Percentiles rank a stretch among this genome's conserved stretches.
These are phyloP conservation scores for Penicillium sp. DNA, from an alignment of 2,329 filamentous ascomycete genomes.

Conservation along the genomic window DNA sequence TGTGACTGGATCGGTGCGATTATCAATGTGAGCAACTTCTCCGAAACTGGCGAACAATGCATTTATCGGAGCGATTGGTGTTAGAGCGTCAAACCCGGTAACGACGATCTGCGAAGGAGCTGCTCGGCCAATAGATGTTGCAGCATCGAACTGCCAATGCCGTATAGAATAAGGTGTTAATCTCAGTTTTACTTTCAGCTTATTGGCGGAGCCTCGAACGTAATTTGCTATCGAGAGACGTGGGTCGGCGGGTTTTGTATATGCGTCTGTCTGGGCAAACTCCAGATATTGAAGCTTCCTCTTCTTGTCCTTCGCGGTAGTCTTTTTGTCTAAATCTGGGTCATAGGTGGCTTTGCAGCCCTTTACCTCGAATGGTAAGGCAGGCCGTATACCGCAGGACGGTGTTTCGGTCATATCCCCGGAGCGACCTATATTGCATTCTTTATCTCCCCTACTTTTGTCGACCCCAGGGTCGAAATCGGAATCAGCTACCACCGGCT, in stretches of 20 bases:
- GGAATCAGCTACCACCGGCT: neutral
- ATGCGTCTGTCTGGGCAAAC: slow-evolving; percentile 52
- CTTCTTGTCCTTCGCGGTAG: slow-evolving; percentile 53
- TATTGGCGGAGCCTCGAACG: slow-evolving; percentile 58
- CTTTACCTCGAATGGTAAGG: slow-evolving; percentile 45
- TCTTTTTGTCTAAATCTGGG: slow-evolving; percentile 58
- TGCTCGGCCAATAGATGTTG: slow-evolving; percentile 80
- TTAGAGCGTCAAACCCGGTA: slow-evolving; percentile 91
- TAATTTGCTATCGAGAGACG: slow-evolving; percentile 67
- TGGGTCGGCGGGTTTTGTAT: slow-evolving; percentile 71
- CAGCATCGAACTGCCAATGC: slow-evolving; percentile 75
- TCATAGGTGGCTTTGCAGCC: slow-evolving; percentile 61
- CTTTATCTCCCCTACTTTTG: neutral
- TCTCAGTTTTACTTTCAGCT: slow-evolving; percentile 67
- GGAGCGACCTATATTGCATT: neutral
- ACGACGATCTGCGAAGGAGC: slow-evolving; percentile 89
- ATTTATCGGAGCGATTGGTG: slow-evolving; percentile 56
- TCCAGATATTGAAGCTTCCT: slow-evolving; percentile 52
- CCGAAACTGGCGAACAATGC: slow-evolving; percentile 40
- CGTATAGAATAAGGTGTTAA: slow-evolving; percentile 72
- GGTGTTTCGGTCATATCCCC: neutral
- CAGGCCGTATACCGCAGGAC: neutral
- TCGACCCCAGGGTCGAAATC: neutral
- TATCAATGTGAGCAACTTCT: slow-evolving; percentile 84
- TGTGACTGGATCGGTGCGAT: slow-evolving; percentile 91